Conservation (phyloP, 495 filamentous ascomycete species). For the Elaphomyces granulatus region DNA sequence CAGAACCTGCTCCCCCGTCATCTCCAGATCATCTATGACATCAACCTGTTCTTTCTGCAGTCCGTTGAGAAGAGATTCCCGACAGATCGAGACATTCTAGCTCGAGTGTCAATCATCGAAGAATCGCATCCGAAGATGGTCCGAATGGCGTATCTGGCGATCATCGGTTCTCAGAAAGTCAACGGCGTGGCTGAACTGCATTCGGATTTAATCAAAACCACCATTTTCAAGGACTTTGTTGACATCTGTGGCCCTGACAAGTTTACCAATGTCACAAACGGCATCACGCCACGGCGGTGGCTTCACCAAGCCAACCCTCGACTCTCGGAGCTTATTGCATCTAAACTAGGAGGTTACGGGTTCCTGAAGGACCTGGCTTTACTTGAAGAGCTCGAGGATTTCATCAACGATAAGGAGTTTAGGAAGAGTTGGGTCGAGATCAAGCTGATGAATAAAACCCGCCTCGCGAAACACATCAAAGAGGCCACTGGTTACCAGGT, state of each 20-base stretch:
- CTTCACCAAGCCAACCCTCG: slow-evolving; percentile 94
- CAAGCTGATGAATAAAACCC: slow-evolving; percentile 65
- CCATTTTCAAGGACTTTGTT: slow-evolving; percentile 99
- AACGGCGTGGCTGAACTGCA: slow-evolving; percentile 96
- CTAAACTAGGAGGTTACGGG: slow-evolving; percentile 65
- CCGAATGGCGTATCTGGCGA: slow-evolving; percentile 87
- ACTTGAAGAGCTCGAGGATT: slow-evolving; percentile 68
- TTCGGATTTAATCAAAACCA: slow-evolving; percentile 91
- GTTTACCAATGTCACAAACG: slow-evolving; percentile 97
- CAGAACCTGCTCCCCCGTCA: slow-evolving; percentile 90
- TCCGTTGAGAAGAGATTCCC: slow-evolving; percentile 79
- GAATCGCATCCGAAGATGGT: slow-evolving; percentile 97
- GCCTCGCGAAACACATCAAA: slow-evolving; percentile 83
- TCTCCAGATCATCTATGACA: slow-evolving; percentile 96
- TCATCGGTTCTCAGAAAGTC: slow-evolving; percentile 97
- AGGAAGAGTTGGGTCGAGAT: slow-evolving; percentile 83
- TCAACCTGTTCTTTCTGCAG: slow-evolving; percentile 90
- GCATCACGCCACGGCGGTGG: slow-evolving; percentile 90
- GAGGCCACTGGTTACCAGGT: slow-evolving; percentile 60
- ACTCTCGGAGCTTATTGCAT: slow-evolving; percentile 81
- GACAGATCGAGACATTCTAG: slow-evolving; percentile 70
- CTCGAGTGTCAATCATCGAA: slow-evolving; percentile 87
- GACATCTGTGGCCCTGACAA: slow-evolving; percentile 86
- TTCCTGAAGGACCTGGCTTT: slow-evolving; percentile 82
- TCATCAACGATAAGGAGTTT: slow-evolving; percentile 74